Percentiles rank a stretch among this genome's conserved stretches.
Evolutionary conservation across 345 rosid genomes (phyloP).

Genomic region (Syzygium aromaticum): DNA sequence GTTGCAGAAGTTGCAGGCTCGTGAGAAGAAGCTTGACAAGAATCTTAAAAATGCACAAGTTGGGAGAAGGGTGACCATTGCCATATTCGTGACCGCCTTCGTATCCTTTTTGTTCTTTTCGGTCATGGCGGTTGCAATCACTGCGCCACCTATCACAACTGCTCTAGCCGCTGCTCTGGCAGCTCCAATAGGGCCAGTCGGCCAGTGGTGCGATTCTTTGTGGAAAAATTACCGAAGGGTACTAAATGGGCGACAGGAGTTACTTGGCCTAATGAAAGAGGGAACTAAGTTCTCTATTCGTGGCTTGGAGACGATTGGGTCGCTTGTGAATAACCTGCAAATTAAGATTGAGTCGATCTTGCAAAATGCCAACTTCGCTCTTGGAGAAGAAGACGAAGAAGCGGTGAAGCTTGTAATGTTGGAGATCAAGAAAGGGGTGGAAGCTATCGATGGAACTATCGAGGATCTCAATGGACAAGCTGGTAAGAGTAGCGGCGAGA

Average conservation of each 20-base stretch:
- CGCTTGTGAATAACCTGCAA: slow-evolving; percentile 43
- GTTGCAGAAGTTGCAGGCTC: slow-evolving; percentile 33
- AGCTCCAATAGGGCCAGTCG: slow-evolving; percentile 61
- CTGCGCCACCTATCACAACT: slow-evolving; percentile 60
- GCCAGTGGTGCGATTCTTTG: slow-evolving; percentile 66
- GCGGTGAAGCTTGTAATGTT: slow-evolving; percentile 54
- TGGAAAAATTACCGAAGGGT: slow-evolving; percentile 55
- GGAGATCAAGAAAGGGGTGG: slow-evolving; percentile 69
- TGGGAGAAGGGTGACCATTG: slow-evolving; percentile 75
- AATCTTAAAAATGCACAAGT: slow-evolving; percentile 37
- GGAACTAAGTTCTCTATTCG: slow-evolving; percentile 34
- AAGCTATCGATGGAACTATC: slow-evolving; percentile 34
- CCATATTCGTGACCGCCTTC: slow-evolving; percentile 59
- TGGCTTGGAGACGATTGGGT: slow-evolving; percentile 53
- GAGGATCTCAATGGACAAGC: slow-evolving; percentile 59
- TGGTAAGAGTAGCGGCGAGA: slow-evolving; percentile 46
- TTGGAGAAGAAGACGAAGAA: slow-evolving; percentile 35
- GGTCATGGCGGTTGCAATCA: slow-evolving; percentile 74
- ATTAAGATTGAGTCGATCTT: slow-evolving; percentile 45
- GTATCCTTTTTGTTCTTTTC: slow-evolving; percentile 69
- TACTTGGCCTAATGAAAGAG: slow-evolving; percentile 25
- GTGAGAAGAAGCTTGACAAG: slow-evolving; percentile 52
- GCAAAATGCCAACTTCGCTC: slow-evolving; percentile 44
- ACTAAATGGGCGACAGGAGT: slow-evolving; percentile 35
- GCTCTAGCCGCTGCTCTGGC: slow-evolving; percentile 65